Base-by-base conservation (phyloP, 2,329 filamentous ascomycete species). In the Claviceps spartinae region DNA sequence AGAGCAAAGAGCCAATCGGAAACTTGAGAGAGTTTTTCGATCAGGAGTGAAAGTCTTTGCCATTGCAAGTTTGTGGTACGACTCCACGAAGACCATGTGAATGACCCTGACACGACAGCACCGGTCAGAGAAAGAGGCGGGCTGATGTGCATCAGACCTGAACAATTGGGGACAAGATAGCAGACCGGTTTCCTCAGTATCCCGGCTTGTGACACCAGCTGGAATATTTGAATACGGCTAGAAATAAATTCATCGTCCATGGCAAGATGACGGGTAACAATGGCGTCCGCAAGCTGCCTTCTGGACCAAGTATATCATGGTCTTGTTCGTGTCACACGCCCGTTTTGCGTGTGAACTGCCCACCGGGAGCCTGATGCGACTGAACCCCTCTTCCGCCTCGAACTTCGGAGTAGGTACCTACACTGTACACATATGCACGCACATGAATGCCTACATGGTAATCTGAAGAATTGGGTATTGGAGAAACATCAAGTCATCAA, bases 41-140 rank as follows among this genome's bases (percentile, higher is more conserved):
- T 44, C 22, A 22, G 42, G 22, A 14, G 42, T 24, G 42, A 41
- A 44, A 26, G 42, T 16, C 6, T 30, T 9, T 5, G 8, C 5
- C 30, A 34, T 34, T 34, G 30, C 30, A 9, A 4, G 30, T 34
- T 11, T 34, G 30, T 34, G 30, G 9, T 11, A 30, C 7, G 30
- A 9, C 30, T 34, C 30, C 11, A 34, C 30, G 30, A 34, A 11
- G 30, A 34, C 30, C 30, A 34, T 34, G 9, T 34, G 30, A 34
- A 34, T 34, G 30, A 34, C 26, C 18, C 18, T 42, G 47, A 37
- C 48, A 49, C 48, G 42, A 41, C 48, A 49, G 48, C 40, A 37
- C 43, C 50, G 50, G 50, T 52, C 50, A 47, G 44, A 46, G 44
- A 46, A 26, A 26, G 24, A 22, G 7, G 18, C 22, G 26, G 44